phyloP scores from a whole-genome alignment of 2,329 filamentous ascomycete species.

The Leptosphaerulina australis region DNA sequence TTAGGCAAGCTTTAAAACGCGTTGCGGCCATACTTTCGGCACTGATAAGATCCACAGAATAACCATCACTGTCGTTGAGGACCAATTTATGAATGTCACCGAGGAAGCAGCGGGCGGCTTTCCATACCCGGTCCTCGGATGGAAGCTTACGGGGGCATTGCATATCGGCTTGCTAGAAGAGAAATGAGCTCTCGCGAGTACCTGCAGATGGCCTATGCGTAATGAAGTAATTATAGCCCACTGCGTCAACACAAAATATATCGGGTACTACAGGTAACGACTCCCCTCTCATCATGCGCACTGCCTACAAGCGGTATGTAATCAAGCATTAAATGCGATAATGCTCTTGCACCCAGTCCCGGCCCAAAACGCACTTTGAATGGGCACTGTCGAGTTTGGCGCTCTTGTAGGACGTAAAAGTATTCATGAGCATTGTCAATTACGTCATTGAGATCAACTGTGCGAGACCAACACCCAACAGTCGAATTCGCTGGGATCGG shows the following conservation, averaged over 20 bases:
- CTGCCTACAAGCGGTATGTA: too few relatives aligned
- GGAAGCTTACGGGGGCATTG: background rate
- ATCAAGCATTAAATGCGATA: too few relatives aligned
- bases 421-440: too few relatives aligned
- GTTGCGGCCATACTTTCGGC: background rate
- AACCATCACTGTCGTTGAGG: conserved; percentile 3
- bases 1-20: background rate
- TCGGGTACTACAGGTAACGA: too few relatives aligned
- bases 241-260: too few relatives aligned
- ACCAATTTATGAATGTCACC: conserved; percentile 20
- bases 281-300: too few relatives aligned
- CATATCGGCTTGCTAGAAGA: conserved; percentile 6
- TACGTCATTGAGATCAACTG: background rate
- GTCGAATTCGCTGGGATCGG: background rate
- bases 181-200: conserved; percentile 13
- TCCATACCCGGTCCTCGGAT: conserved; percentile 9
- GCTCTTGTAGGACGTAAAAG: too few relatives aligned
- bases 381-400: too few relatives aligned
- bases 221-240: background rate
- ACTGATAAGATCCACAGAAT: conserved; percentile 5
- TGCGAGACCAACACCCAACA: background rate
- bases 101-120: conserved; percentile 21
- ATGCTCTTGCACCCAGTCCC: too few relatives aligned
- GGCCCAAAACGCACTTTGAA: too few relatives aligned
- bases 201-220: conserved; percentile 4